These are phyloP conservation scores for Aegilops bicornis DNA, from an alignment of 176 grass and related monocot species.

Conservation along the genomic window DNA sequence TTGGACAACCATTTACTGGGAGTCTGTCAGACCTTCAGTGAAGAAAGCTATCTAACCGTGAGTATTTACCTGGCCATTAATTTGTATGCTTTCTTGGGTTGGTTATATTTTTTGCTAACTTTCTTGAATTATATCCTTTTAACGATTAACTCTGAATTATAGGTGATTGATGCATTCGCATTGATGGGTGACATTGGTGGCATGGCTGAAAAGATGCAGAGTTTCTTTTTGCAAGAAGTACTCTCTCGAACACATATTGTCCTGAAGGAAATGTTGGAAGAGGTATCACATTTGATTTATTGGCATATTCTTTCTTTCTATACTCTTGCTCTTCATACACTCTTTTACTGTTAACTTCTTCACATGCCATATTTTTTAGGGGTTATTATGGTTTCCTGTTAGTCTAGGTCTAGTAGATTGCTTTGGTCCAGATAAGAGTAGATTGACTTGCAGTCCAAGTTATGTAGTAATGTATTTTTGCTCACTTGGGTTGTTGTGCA, in stretches of 20 bases:
- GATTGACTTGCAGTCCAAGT: not conserved
- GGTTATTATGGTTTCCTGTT: not conserved
- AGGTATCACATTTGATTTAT: conserved; percentile 62
- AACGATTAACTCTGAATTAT: conserved; percentile 21
- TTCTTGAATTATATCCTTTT: conserved; percentile 20
- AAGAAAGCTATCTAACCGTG: conserved; percentile 91
- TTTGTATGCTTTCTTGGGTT: conserved; percentile 4
- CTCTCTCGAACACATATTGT: conserved; percentile 89
- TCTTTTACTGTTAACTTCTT: conserved; percentile 22
- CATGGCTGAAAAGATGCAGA: conserved; percentile 99
- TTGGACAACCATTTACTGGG: conserved; percentile 84
- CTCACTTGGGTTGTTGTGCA: not conserved
- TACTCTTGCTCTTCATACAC: not conserved
- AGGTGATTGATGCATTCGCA: conserved; percentile 96
- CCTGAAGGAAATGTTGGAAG: conserved; percentile 83
- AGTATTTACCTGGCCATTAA: conserved; percentile 44
- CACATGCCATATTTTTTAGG: conserved; percentile 6
- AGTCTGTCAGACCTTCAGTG: conserved; percentile 83
- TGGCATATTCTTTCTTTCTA: conserved; percentile 16
- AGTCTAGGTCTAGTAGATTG: not conserved
- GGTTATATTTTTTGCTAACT: conserved; percentile 17
- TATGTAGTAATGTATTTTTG: not conserved
- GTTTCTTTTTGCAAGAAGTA: conserved; percentile 99
- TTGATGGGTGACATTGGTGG: conserved; percentile 92
- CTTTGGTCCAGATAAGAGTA: not conserved